A percentile compares a stretch with the other conserved stretches of the same genome.
These are phyloP conservation scores for Cairneyella variabilis DNA, from an alignment of 495 filamentous ascomycete genomes.

Conservation along the genomic window DNA sequence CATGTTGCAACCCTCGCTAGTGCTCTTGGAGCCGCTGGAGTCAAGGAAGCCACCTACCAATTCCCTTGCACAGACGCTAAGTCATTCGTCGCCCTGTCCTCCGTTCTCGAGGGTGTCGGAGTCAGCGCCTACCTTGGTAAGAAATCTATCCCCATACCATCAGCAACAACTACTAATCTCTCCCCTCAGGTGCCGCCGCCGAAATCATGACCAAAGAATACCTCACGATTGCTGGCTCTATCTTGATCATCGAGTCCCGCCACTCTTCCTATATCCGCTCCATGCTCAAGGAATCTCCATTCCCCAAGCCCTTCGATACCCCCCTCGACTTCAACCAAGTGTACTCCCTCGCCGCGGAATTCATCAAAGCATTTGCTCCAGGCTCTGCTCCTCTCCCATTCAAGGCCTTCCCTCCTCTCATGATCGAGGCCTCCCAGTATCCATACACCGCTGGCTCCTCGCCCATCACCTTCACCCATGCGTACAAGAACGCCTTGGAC, in stretches of 20 bases:
- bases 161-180: background rate
- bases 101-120: slow-evolving; percentile 40
- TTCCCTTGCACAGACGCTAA: slow-evolving; percentile 38
- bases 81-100: slow-evolving; percentile 39
- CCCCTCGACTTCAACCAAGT: slow-evolving; percentile 42
- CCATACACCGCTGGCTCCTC: slow-evolving; percentile 22
- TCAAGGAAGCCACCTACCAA: slow-evolving; percentile 35
- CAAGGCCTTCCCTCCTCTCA: slow-evolving; percentile 36
- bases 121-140: slow-evolving; percentile 37
- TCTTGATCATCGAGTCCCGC: slow-evolving; percentile 45
- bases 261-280: slow-evolving; percentile 43
- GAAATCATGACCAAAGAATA: slow-evolving; percentile 37
- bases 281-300: slow-evolving; percentile 28
- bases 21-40: slow-evolving; percentile 30
- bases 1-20: slow-evolving; percentile 41
- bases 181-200: slow-evolving; percentile 35
- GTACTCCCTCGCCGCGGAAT: slow-evolving; percentile 39
- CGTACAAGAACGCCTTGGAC: slow-evolving; percentile 18
- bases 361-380: slow-evolving; percentile 39
- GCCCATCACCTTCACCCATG: slow-evolving; percentile 26
- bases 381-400: slow-evolving; percentile 35
- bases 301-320: slow-evolving; percentile 42
- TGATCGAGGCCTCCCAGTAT: slow-evolving; percentile 14
- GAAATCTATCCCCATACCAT: background rate
- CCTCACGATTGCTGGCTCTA: slow-evolving; percentile 41